Base-by-base conservation (phyloP, 2,329 filamentous ascomycete species). In the Gaeumannomyces sp. region DNA sequence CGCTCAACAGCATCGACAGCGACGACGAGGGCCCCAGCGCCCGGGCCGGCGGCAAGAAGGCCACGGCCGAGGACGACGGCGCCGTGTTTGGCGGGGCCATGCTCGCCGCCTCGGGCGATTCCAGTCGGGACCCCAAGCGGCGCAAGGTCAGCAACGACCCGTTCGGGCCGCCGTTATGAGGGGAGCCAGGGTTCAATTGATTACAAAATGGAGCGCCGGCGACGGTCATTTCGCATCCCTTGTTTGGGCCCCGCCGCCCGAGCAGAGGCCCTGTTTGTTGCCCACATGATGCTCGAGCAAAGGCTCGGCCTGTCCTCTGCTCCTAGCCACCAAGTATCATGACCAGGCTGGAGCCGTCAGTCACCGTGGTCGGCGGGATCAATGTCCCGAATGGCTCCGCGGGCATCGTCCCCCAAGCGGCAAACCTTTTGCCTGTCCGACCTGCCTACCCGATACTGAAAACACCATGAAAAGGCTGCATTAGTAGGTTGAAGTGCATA, bases 61-160 rank as follows among this genome's bases (percentile, higher is more conserved):
- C 64, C 8, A 65, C 66, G 50, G 66, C 68, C 13, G 72, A 72
- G 14, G 74, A 74, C 8, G 82, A 85, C 60, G 78, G 70, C 7
- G 75, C 76, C 25, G 77, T 85, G 27, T 84, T 84, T 73, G 81
- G 81, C 10, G 75, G 70, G 13, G 71, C 66, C 19, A 69, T 72
- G 22, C 70, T 63, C 27, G 63, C 64, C 10, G 60, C 28, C 27
- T 65, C 60, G 62, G 45, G 60, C 50, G 71, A 68, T 1, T 70
- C 75, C 35, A 68, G 69, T n/a, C 71, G 76, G 65, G 77, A 82
- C 50, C 65, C 75, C 6, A 84, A 84, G 73, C 76, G 81, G 62
- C 74, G 80, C 64, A 83, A 80, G 69, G 73, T 82, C 73, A 67
- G 72, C 60, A 70, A 67, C 62, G 81, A 84, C 68, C 76, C 78